A percentile compares a stretch with the other conserved stretches of the same genome.
Evolutionary conservation across 192 early-diverging fungal species (phyloP).

Genomic region (Ramicandelaber brevisporus): DNA sequence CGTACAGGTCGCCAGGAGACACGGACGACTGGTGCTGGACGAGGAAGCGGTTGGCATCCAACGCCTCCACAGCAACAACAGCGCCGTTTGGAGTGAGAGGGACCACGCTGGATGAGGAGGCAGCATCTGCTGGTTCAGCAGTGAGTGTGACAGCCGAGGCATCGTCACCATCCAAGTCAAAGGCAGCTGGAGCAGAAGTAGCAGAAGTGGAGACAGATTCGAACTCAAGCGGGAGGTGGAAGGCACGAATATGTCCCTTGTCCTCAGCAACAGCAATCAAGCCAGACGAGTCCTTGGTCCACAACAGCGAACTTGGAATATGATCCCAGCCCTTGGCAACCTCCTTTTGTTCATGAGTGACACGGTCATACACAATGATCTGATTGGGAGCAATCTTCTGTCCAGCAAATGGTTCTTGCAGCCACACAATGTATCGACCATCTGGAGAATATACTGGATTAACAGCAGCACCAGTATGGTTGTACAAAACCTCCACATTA

Average conservation of each 20-base stretch:
- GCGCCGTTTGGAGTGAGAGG: slow-evolving; percentile 8
- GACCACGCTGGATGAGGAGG: slow-evolving; percentile 7
- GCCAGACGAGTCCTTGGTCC: slow-evolving; percentile 22
- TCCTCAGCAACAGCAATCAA: slow-evolving; percentile 33
- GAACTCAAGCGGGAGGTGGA: no score
- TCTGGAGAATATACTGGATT: no score
- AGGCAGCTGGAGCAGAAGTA: no score
- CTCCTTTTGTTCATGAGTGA: background rate
- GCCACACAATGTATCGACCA: no score
- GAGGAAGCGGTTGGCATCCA: no score
- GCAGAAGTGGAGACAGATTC: no score
- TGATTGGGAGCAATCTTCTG: slow-evolving; percentile 26
- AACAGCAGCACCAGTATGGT: no score
- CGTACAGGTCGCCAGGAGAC: no score
- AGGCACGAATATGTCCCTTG: slow-evolving; percentile 21
- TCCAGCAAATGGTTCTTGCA: no score
- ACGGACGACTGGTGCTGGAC: no score
- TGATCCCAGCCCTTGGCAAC: slow-evolving; percentile 22
- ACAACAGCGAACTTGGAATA: slow-evolving; percentile 25
- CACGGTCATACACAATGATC: slow-evolving; percentile 20
- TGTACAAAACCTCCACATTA: no score
- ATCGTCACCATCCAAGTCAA: slow-evolving; percentile 13
- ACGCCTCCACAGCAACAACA: slow-evolving; percentile 9
- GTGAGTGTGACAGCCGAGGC: slow-evolving; percentile 6
- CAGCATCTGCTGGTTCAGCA: slow-evolving; percentile 2